These are phyloP conservation scores for Pseudogymnoascus sp. DNA, from an alignment of 2,329 filamentous ascomycete genomes.

Conservation along the genomic window DNA sequence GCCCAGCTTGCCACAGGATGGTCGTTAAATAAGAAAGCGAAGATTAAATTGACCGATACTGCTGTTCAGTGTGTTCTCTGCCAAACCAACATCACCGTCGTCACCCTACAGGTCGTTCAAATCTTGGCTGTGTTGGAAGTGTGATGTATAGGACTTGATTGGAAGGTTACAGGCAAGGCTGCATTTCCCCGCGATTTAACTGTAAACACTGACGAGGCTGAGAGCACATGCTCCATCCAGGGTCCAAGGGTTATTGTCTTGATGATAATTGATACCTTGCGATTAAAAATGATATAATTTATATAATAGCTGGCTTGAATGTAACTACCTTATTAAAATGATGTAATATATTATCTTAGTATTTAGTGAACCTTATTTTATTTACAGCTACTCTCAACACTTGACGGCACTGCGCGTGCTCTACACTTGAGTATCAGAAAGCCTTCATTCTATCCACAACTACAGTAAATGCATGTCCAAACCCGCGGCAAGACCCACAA, in stretches of 20 bases:
- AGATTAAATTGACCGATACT: neutral
- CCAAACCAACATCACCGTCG: neutral
- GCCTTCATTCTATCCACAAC: neutral
- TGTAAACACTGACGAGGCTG: conserved; percentile 8
- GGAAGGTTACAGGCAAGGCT: neutral
- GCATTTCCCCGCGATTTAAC: neutral
- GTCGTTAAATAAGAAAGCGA: neutral
- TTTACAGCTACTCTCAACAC: neutral
- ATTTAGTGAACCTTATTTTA: neutral
- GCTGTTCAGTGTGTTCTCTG: neutral
- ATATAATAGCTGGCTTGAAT: neutral
- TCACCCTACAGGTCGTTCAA: neutral
- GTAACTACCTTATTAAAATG: neutral
- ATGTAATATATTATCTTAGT: neutral
- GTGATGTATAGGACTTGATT: neutral
- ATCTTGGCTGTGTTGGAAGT: neutral
- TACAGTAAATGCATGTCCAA: neutral
- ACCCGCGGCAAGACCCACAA: neutral
- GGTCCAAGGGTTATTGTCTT: conserved; percentile 17
- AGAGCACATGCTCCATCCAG: conserved; percentile 11
- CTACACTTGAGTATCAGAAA: neutral
- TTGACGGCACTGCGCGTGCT: too few species aligned
- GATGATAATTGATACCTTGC: neutral
- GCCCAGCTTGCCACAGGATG: neutral
- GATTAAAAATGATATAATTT: neutral